phyloP scores from a whole-genome alignment of 164 flowering plant genomes.

The Cinnamomum micranthum region DNA sequence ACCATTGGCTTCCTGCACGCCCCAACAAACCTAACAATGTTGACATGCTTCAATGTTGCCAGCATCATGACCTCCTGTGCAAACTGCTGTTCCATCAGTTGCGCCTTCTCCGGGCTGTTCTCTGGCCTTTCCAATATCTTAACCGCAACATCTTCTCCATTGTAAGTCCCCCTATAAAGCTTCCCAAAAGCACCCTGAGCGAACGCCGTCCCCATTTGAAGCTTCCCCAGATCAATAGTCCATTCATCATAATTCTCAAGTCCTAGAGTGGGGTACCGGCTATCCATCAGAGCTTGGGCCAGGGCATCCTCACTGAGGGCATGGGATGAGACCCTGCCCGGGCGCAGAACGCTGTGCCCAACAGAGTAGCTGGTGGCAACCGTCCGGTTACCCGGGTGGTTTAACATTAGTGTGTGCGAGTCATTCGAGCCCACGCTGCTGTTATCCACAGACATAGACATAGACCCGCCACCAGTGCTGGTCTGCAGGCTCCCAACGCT shows the following conservation, averaged over 20 bases:
- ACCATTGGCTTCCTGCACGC: constrained; percentile 65
- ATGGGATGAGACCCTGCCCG: constrained; percentile 28
- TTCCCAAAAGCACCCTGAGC: constrained; percentile 79
- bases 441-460: constrained; percentile 35
- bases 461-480: constrained; percentile 30
- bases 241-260: constrained; percentile 59
- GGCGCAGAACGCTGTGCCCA: constrained; percentile 32
- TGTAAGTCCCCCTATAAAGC: constrained; percentile 58
- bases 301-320: constrained; percentile 34
- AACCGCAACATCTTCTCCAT: constrained; percentile 75
- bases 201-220: constrained; percentile 58
- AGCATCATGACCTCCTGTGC: constrained; percentile 76
- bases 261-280: constrained; percentile 49
- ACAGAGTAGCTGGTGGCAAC: constrained; percentile 23
- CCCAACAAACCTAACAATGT: constrained; percentile 67
- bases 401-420: constrained; percentile 25
- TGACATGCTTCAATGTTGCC: constrained; percentile 59
- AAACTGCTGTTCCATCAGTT: constrained; percentile 65
- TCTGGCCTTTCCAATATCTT: constrained; percentile 73
- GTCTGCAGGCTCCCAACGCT: constrained; percentile 33
- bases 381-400: constrained; percentile 21
- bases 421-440: constrained; percentile 42
- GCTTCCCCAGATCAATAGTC: constrained; percentile 69
- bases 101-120: constrained; percentile 45
- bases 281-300: constrained; percentile 64